Evolutionary conservation across 2,329 filamentous ascomycete genomes (phyloP).

Genomic region (Emergomyces orientalis): DNA sequence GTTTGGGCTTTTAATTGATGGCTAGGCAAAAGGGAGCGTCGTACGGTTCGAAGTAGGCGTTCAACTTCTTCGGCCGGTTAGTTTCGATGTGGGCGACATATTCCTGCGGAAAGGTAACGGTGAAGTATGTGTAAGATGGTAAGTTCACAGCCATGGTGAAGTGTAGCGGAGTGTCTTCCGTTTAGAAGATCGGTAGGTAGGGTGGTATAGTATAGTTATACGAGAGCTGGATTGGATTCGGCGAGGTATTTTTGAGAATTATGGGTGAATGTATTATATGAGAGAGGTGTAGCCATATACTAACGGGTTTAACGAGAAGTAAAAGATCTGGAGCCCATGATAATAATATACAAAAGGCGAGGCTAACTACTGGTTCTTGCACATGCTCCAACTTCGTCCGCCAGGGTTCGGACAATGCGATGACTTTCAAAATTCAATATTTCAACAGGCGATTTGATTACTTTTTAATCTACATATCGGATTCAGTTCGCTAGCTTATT

Average conservation of each 20-base stretch:
- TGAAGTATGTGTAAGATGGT: constrained; percentile 50
- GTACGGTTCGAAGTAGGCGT: constrained; percentile 67
- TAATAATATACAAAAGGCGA: too few species aligned
- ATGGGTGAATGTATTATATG: neutral
- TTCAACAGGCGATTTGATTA: neutral
- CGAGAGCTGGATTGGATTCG: neutral
- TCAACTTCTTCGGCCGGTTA: constrained; percentile 76
- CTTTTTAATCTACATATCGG: neutral
- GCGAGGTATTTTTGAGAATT: too few species aligned
- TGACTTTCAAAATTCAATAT: neutral
- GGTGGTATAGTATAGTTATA: neutral
- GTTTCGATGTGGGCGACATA: constrained; percentile 87
- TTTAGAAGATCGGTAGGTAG: neutral
- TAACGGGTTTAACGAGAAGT: neutral
- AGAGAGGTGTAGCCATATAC: neutral
- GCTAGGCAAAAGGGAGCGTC: constrained; percentile 14
- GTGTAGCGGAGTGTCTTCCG: neutral
- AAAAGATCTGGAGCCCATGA: too few species aligned
- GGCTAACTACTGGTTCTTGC: too few species aligned
- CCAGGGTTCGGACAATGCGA: too few species aligned
- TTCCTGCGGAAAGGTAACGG: constrained; percentile 59
- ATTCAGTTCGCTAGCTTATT: neutral
- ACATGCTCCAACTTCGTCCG: too few species aligned
- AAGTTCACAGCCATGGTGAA: constrained; percentile 3
- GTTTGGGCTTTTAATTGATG: constrained; percentile 4